Percentiles rank a stretch among this genome's conserved stretches.
Conservation (phyloP, 805 yeast genomes). For the Barnettozyma botsteinii region DNA sequence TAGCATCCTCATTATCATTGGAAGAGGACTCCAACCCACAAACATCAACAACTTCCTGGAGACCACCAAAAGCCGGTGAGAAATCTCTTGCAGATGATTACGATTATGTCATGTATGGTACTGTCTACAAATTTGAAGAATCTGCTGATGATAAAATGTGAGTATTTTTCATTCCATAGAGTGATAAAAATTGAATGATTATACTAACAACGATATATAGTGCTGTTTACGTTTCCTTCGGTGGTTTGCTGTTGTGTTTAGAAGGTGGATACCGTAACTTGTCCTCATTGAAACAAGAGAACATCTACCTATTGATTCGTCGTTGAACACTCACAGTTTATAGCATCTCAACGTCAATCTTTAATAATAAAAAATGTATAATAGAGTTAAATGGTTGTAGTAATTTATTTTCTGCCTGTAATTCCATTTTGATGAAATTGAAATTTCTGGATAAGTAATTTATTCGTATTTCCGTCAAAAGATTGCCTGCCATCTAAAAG, state of each 20-base stretch:
- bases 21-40: constrained; percentile 42
- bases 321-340: constrained; percentile 29
- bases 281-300: constrained; percentile 87
- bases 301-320: constrained; percentile 85
- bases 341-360: background rate
- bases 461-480: no score
- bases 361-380: background rate
- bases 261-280: constrained; percentile 93
- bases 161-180: constrained; percentile 8
- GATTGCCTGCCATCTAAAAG: no score
- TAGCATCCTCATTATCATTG: constrained; percentile 66
- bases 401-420: no score
- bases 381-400: background rate
- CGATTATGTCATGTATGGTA: constrained; percentile 97
- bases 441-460: no score
- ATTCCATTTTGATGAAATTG: no score
- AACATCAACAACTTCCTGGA: constrained; percentile 42
- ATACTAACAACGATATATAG: constrained; percentile 23
- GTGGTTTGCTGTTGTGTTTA: constrained; percentile 87
- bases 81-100: constrained; percentile 90
- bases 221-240: constrained; percentile 91
- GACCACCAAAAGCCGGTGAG: constrained; percentile 72
- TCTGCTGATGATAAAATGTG: constrained; percentile 48
- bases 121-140: constrained; percentile 95
- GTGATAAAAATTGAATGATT: background rate